phyloP scores from a whole-genome alignment of 1,284 basidiomycete species.

The Trametes versicolor region DNA sequence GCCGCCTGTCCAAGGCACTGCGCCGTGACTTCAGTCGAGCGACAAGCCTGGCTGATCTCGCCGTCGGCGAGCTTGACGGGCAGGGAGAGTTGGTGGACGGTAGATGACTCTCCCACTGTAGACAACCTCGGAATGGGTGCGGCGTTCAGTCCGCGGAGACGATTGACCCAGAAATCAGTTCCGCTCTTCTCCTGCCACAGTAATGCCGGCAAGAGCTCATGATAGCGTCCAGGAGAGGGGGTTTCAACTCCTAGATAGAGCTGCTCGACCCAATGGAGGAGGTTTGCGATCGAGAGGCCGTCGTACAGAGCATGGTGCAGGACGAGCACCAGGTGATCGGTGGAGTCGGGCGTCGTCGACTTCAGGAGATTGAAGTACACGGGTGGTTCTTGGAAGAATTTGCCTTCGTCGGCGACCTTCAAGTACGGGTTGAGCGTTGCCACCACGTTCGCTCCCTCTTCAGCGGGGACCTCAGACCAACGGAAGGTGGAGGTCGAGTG shows the following conservation, averaged over 20 bases:
- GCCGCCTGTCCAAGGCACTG: conserved; percentile 55
- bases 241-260: conserved; percentile 44
- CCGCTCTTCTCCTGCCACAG: conserved; percentile 51
- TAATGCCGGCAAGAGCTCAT: conserved; percentile 46
- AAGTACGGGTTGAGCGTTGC: conserved; percentile 26
- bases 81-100: conserved; percentile 19
- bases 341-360: conserved; percentile 21
- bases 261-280: conserved; percentile 48
- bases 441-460: conserved; percentile 28
- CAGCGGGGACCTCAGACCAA: conserved; percentile 45
- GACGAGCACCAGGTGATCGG: conserved; percentile 48
- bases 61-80: conserved; percentile 6
- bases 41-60: conserved; percentile 20
- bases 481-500: conserved; percentile 49
- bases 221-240: conserved; percentile 45
- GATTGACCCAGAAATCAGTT: conserved; percentile 51
- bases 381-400: conserved; percentile 46
- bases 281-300: conserved; percentile 52
- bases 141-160: conserved; percentile 44
- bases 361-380: conserved; percentile 45
- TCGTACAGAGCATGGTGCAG: conserved; percentile 65
- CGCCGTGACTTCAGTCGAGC: conserved; percentile 42
- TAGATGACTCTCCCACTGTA: conserved; percentile 8
- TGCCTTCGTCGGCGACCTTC: conserved; percentile 26
- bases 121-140: conserved; percentile 29